These are phyloP conservation scores for Aspergillus amoenus DNA, from an alignment of 2,329 filamentous ascomycete genomes.

Conservation along the genomic window DNA sequence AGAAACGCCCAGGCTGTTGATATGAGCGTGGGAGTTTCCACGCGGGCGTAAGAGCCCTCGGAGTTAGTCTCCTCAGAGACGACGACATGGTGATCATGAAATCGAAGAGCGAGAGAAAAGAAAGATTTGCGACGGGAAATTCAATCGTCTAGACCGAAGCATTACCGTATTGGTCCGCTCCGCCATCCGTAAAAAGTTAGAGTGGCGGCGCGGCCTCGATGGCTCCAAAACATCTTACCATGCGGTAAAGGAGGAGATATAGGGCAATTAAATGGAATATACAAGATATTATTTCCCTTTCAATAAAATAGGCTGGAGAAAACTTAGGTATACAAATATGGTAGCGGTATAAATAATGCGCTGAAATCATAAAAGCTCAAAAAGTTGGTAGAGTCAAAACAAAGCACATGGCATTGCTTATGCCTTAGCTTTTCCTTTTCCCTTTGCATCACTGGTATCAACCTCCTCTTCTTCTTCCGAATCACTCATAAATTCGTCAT, in stretches of 20 bases:
- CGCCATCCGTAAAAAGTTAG: slow-evolving; percentile 17
- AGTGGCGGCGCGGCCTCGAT: slow-evolving; percentile 14
- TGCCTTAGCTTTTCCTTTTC: slow-evolving; percentile 39
- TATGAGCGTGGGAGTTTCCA: not conserved
- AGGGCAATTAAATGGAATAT: not conserved
- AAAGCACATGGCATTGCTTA: slow-evolving; percentile 12
- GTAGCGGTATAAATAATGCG: not conserved
- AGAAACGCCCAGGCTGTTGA: not conserved
- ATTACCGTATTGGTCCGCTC: slow-evolving; percentile 13
- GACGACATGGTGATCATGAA: slow-evolving; percentile 26
- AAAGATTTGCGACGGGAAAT: slow-evolving; percentile 2
- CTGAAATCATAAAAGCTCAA: slow-evolving; percentile 7
- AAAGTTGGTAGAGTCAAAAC: not conserved
- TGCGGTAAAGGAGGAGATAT: not conserved
- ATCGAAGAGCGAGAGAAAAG: not conserved
- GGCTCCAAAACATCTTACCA: not conserved
- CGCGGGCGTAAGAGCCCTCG: slow-evolving; percentile 15
- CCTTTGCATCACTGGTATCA: slow-evolving; percentile 22
- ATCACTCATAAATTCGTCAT: slow-evolving; percentile 48
- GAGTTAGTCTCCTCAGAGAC: slow-evolving; percentile 25
- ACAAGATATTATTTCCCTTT: not conserved
- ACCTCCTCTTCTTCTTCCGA: slow-evolving; percentile 36
- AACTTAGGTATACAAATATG: not conserved
- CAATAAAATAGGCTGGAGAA: not conserved
- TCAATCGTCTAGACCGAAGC: slow-evolving; percentile 10